Conservation (phyloP, 441 rosid species). For the Melastoma candidum region DNA sequence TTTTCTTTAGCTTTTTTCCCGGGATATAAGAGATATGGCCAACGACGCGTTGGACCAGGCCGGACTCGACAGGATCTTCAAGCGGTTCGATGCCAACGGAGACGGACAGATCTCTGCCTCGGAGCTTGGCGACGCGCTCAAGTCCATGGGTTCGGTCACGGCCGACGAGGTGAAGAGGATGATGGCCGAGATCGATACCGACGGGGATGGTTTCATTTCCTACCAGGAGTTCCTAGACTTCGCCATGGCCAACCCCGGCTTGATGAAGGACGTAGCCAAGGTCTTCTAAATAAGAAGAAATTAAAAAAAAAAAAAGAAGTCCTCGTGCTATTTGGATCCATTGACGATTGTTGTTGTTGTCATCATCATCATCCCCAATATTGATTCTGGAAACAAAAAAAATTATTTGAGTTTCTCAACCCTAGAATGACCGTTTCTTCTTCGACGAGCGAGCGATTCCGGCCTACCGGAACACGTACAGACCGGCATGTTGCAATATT, state of each 20-base stretch:
- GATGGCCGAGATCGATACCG: constrained; percentile 86
- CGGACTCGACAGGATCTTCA: constrained; percentile 61
- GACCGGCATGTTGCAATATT: too few relatives aligned
- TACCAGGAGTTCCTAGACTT: constrained; percentile 50
- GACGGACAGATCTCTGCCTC: constrained; percentile 63
- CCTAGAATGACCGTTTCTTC: too few relatives aligned
- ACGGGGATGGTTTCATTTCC: constrained; percentile 78
- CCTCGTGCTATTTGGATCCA: too few relatives aligned
- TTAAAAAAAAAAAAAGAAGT: too few relatives aligned
- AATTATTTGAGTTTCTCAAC: too few relatives aligned
- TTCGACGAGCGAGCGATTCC: too few relatives aligned
- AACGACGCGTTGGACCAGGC: constrained; percentile 38
- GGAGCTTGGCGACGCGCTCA: constrained; percentile 67
- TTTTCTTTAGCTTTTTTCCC: too few relatives aligned
- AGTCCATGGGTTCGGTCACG: constrained; percentile 48
- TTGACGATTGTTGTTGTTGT: too few relatives aligned
- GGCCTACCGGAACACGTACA: too few relatives aligned
- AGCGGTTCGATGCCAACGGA: constrained; percentile 62
- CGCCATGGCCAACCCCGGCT: constrained; percentile 59
- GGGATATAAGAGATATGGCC: constrained; percentile 26
- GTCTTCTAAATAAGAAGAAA: constrained; percentile 27
- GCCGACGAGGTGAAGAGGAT: constrained; percentile 51
- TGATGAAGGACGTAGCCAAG: constrained; percentile 75
- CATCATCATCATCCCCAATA: too few relatives aligned
- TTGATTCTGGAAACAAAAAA: too few relatives aligned